Base-by-base conservation (phyloP, 2,329 filamentous ascomycete species). In the Penicillium janthinellum region DNA sequence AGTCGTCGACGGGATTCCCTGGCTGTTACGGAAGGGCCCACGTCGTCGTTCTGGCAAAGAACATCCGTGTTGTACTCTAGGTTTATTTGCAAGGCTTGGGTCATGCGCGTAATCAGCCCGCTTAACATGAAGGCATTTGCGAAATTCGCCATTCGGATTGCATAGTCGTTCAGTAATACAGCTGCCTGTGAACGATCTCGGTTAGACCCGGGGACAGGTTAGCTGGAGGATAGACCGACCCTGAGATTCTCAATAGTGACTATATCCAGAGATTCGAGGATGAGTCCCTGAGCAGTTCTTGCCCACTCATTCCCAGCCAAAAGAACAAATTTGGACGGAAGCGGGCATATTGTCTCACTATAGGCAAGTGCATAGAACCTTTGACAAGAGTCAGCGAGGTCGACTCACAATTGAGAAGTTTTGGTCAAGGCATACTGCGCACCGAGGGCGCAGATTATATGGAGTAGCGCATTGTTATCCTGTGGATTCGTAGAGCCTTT, bases 81-180 rank as follows among this genome's bases (percentile, higher is more conserved):
- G 49, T 73, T 74, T 11, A 74, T 68, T 49, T 73, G 71, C 11
- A 74, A 60, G 1, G 70, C 67, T 56, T 74, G 72, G 7, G 68
- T 67, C 59, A 72, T 69, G 14, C 72, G 63, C 0, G 70, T 68
- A 17, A 68, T 70, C n/a, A 70, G 60, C 3, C 72, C 71, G 41
- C 71, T 72, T 4, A 73, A 59, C 63, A 74, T 68, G 50, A 74
- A 73, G 15, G 70, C 72, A 37, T 69, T 69, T n/a, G 71, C 63
- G 57, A 72, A 73, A 20, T 73, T 70, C 12, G 70, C 72, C 45
- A 67, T 61, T 4, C 72, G 67, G 28, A 74, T 63, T 15, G 70
- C 67, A 54, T 73, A 67, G 34, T 74, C 72, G 51, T 74, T 68
- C 15, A 74, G 64, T 5, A 74, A 59, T 17, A 74, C 67, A 6